Conservation (phyloP, 345 rosid genomes). For the Euphorbia tirucalli region DNA sequence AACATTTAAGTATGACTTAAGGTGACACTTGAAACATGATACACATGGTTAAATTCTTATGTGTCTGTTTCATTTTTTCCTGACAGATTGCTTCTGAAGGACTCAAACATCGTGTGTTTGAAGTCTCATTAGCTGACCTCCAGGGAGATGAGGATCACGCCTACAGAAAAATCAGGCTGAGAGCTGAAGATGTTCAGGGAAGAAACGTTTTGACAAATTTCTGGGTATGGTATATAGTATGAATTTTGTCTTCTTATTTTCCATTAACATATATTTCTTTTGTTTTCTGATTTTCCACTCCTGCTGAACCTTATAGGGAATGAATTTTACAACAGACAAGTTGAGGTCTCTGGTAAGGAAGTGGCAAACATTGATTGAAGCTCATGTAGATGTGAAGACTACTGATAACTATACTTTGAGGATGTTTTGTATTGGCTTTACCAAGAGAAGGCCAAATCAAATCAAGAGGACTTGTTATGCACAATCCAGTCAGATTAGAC, state of each 20-base stretch:
- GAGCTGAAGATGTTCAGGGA: constrained; percentile 96
- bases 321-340: constrained; percentile 92
- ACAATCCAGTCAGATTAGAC: constrained; percentile 88
- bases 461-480: constrained; percentile 95
- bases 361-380: constrained; percentile 93
- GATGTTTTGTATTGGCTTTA: constrained; percentile 92
- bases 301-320: constrained; percentile 50
- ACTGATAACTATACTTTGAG: constrained; percentile 81
- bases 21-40: not conserved
- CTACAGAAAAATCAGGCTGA: constrained; percentile 84
- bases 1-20: not conserved
- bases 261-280: not conserved
- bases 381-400: constrained; percentile 96
- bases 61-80: not conserved
- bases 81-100: constrained; percentile 96
- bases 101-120: constrained; percentile 86
- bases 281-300: not conserved
- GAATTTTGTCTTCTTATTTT: not conserved
- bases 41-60: not conserved
- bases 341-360: constrained; percentile 90
- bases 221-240: constrained; percentile 57
- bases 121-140: constrained; percentile 86
- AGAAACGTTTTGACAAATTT: constrained; percentile 83
- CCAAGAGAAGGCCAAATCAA: constrained; percentile 90
- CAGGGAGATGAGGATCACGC: constrained; percentile 80